Percentiles rank a stretch among this genome's conserved stretches.
phyloP scores from a whole-genome alignment of 1,139 yeast genomes.

The Debaryomyces subglobosus region DNA sequence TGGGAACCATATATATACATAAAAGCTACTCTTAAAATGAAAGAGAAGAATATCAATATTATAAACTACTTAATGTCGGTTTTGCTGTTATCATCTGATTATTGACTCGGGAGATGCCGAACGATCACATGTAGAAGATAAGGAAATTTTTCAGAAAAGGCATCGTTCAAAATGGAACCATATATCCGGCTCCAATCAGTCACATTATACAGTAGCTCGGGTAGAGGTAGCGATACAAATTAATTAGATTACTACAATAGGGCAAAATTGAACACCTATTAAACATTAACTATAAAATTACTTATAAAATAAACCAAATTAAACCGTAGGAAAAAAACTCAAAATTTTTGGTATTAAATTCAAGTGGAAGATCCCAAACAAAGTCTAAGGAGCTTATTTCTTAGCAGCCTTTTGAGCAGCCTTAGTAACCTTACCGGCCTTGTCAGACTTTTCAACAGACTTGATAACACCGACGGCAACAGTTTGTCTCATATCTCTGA shows the following conservation, averaged over 20 bases:
- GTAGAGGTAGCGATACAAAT: not conserved
- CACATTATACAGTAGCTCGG: not conserved
- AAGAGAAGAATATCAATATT: not conserved
- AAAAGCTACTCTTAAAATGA: not conserved
- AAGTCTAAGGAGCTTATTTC: constrained; percentile 62
- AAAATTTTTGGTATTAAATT: constrained; percentile 5
- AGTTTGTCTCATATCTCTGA: constrained; percentile 99
- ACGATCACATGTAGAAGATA: not conserved
- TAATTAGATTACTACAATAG: not conserved
- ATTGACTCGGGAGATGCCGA: not conserved
- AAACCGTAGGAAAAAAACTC: not conserved
- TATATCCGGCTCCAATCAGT: not conserved
- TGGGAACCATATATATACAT: too few species aligned
- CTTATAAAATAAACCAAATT: constrained; percentile 4
- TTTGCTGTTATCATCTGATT: not conserved
- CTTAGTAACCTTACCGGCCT: constrained; percentile 99
- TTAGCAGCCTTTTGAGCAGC: constrained; percentile 98
- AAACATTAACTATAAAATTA: constrained; percentile 7
- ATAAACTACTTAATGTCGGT: not conserved
- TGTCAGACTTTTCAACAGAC: constrained; percentile 94
- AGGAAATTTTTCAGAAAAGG: constrained; percentile 1
- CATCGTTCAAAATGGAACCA: not conserved
- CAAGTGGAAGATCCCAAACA: not conserved
- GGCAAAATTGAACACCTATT: not conserved
- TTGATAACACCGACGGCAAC: constrained; percentile 99